A percentile compares a stretch with the other conserved stretches of the same genome.
phyloP scores from a whole-genome alignment of 179 eudicot genomes.

The Sideroxylon spinosum region DNA sequence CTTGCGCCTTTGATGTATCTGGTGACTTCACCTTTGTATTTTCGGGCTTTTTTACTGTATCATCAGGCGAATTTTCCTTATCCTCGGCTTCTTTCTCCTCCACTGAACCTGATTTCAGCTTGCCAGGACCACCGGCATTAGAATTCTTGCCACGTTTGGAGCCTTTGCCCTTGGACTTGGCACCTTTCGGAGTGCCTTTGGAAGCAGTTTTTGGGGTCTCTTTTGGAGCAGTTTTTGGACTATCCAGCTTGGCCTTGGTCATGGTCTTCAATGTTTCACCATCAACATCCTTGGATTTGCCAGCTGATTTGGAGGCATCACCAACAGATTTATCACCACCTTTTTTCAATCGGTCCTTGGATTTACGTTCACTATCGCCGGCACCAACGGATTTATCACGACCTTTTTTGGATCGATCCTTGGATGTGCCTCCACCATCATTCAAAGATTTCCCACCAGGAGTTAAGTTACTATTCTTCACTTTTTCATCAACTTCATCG shows the following conservation, averaged over 20 bases:
- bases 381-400: constrained; percentile 33
- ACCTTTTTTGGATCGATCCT: constrained; percentile 22
- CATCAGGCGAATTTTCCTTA: constrained; percentile 15
- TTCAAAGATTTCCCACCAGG: constrained; percentile 30
- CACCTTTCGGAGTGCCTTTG: constrained; percentile 35
- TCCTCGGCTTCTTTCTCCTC: constrained; percentile 18
- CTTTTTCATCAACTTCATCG: constrained; percentile 27
- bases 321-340: constrained; percentile 30
- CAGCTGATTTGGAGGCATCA: constrained; percentile 28
- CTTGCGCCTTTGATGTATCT: constrained; percentile 31
- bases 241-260: constrained; percentile 37
- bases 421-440: constrained; percentile 31
- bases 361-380: constrained; percentile 31
- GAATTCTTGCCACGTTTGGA: constrained; percentile 44
- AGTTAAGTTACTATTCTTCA: constrained; percentile 35
- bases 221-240: constrained; percentile 20
- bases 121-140: constrained; percentile 29
- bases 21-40: constrained; percentile 25
- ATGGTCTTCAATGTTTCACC: constrained; percentile 15
- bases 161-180: constrained; percentile 51
- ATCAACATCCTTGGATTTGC: constrained; percentile 42
- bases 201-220: background rate
- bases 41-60: constrained; percentile 28
- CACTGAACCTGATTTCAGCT: constrained; percentile 32
- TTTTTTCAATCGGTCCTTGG: constrained; percentile 26